Evolutionary conservation across 306 rosid genomes (phyloP).

Genomic region (Biancaea sappan): DNA sequence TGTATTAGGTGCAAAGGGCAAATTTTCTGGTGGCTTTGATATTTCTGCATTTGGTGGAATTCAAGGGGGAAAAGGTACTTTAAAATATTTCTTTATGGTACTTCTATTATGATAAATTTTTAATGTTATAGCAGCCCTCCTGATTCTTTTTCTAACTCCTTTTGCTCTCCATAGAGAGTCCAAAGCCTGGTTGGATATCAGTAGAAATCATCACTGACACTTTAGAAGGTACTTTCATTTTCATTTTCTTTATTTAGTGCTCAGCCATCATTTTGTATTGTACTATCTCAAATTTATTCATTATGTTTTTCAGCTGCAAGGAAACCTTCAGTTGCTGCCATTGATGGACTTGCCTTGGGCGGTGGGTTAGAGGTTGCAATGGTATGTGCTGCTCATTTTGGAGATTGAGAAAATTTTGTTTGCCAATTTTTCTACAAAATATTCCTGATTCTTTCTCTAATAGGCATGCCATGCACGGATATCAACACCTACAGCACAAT

Average conservation of each 20-base stretch:
- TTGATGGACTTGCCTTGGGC: conserved; percentile 97
- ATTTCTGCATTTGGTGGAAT: conserved; percentile 70
- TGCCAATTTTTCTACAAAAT: neutral
- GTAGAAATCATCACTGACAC: conserved; percentile 71
- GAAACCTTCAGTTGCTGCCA: conserved; percentile 96
- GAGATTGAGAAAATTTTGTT: neutral
- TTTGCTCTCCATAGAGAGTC: conserved; percentile 36
- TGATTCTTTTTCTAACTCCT: conserved; percentile 24
- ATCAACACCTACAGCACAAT: conserved; percentile 86
- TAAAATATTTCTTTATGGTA: neutral
- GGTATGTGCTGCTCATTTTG: conserved; percentile 54
- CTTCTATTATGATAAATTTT: conserved; percentile 12
- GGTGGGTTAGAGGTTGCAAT: conserved; percentile 98
- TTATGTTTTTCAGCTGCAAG: conserved; percentile 59
- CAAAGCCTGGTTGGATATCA: conserved; percentile 70
- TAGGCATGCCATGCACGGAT: conserved; percentile 90
- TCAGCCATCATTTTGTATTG: neutral
- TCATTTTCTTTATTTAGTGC: neutral
- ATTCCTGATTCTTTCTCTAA: conserved; percentile 22
- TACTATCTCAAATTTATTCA: conserved; percentile 26
- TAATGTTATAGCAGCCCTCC: neutral
- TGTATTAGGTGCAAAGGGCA: conserved; percentile 78
- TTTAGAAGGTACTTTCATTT: conserved; percentile 63
- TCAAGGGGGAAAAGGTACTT: conserved; percentile 64
- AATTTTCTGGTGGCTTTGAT: conserved; percentile 97